Conservation (phyloP, 495 filamentous ascomycete genomes). For the Aspergillus carlsbadensis region DNA sequence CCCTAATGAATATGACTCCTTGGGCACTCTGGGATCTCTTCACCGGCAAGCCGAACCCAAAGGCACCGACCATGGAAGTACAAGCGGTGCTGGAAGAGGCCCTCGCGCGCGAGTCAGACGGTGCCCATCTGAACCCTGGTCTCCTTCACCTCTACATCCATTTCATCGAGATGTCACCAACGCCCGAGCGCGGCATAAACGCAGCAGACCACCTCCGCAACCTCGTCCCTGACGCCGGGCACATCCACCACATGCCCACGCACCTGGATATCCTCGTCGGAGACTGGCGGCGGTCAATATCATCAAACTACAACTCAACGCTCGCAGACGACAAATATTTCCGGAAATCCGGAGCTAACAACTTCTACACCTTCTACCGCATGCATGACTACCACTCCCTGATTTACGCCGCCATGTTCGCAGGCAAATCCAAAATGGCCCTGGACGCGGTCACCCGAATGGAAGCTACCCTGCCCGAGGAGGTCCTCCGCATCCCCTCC, state of each 20-base stretch:
- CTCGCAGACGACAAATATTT: constrained; percentile 57
- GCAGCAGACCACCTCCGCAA: constrained; percentile 57
- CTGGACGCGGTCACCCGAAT: constrained; percentile 50
- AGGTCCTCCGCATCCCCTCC: constrained; percentile 53
- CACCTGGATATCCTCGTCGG: constrained; percentile 64
- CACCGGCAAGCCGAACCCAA: constrained; percentile 53
- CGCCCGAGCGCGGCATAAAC: constrained; percentile 53
- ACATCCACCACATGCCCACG: constrained; percentile 65
- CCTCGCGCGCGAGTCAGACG: constrained; percentile 38
- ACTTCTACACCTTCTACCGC: constrained; percentile 64
- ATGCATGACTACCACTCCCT: constrained; percentile 61
- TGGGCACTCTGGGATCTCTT: constrained; percentile 60
- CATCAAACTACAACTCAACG: constrained; percentile 55
- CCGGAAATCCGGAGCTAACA: constrained; percentile 19
- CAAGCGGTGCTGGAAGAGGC: constrained; percentile 51
- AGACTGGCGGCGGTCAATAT: constrained; percentile 57
- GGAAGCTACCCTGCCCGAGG: constrained; percentile 52
- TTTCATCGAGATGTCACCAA: constrained; percentile 64
- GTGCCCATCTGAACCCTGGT: constrained; percentile 51
- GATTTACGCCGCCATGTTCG: constrained; percentile 65
- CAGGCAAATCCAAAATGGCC: constrained; percentile 50
- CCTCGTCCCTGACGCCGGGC: constrained; percentile 59
- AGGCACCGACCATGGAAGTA: constrained; percentile 53
- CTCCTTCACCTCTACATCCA: constrained; percentile 67
- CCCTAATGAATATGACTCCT: constrained; percentile 64